Evolutionary conservation across 257 asterid genomes (phyloP).

Genomic region (Lavandula angustifolia): DNA sequence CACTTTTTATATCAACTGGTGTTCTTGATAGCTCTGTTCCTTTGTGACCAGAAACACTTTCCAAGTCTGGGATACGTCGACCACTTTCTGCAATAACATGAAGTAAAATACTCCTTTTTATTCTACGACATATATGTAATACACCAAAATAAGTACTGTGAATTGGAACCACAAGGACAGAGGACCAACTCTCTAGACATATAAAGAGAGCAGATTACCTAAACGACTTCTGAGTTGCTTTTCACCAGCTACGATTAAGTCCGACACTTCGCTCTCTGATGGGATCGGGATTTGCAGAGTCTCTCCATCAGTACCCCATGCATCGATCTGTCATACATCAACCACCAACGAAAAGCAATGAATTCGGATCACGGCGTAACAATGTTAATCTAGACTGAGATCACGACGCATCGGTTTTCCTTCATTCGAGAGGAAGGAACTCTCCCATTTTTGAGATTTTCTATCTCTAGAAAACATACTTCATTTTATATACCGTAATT

Average conservation of each 20-base stretch:
- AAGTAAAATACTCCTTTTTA: constrained; percentile 10
- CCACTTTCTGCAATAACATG: constrained; percentile 59
- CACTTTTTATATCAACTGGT: constrained; percentile 74
- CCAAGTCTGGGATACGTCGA: constrained; percentile 64
- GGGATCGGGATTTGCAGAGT: constrained; percentile 62
- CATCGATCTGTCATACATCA: constrained; percentile 58
- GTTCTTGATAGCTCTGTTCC: constrained; percentile 72
- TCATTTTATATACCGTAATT: no score
- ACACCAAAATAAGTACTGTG: not conserved
- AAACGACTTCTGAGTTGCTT: constrained; percentile 52
- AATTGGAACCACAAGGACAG: not conserved
- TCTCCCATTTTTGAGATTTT: no score
- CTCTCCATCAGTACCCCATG: constrained; percentile 86
- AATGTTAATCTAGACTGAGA: constrained; percentile 7
- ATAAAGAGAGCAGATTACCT: constrained; percentile 47
- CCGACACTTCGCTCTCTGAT: constrained; percentile 60
- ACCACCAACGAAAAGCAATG: constrained; percentile 20
- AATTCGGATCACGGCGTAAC: constrained; percentile 11
- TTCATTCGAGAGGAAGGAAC: no score
- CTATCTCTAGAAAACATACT: no score
- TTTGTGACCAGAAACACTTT: constrained; percentile 59
- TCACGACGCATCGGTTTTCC: no score
- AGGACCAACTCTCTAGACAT: constrained; percentile 9
- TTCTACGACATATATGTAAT: constrained; percentile 3
- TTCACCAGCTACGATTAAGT: constrained; percentile 56